Evolutionary conservation across 2,329 filamentous ascomycete genomes (phyloP).

Genomic region (Onygenales sp.): DNA sequence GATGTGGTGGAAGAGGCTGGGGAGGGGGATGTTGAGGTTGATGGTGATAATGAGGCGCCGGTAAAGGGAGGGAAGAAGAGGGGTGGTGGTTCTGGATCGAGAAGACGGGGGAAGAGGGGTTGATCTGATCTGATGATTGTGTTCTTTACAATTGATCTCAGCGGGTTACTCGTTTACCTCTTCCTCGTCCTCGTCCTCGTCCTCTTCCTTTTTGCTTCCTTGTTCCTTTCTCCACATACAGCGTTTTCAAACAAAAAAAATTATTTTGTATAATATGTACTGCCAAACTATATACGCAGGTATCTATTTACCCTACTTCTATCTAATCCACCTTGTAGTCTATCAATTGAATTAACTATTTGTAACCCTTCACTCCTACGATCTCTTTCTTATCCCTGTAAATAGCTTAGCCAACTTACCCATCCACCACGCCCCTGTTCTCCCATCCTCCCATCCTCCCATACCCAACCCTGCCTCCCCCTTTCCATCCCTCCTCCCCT

Average conservation of each 20-base stretch:
- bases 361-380: too few species aligned
- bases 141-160: not conserved
- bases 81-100: not conserved
- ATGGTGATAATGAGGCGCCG: not conserved
- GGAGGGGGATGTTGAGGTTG: conserved; percentile 6
- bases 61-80: not conserved
- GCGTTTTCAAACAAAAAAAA: not conserved
- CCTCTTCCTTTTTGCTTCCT: not conserved
- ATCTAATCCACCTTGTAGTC: too few species aligned
- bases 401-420: too few species aligned
- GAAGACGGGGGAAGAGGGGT: not conserved
- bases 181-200: not conserved
- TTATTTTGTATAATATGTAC: too few species aligned
- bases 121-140: not conserved
- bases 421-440: too few species aligned
- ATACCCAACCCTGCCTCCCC: too few species aligned
- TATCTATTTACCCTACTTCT: too few species aligned
- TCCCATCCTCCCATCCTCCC: too few species aligned
- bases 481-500: too few species aligned
- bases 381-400: too few species aligned
- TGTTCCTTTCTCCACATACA: not conserved
- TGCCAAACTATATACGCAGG: too few species aligned
- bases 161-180: not conserved
- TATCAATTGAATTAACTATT: too few species aligned
- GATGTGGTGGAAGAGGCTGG: conserved; percentile 14